Base-by-base conservation (phyloP, 495 filamentous ascomycete genomes). In the Staphylotrichum longicolle region DNA sequence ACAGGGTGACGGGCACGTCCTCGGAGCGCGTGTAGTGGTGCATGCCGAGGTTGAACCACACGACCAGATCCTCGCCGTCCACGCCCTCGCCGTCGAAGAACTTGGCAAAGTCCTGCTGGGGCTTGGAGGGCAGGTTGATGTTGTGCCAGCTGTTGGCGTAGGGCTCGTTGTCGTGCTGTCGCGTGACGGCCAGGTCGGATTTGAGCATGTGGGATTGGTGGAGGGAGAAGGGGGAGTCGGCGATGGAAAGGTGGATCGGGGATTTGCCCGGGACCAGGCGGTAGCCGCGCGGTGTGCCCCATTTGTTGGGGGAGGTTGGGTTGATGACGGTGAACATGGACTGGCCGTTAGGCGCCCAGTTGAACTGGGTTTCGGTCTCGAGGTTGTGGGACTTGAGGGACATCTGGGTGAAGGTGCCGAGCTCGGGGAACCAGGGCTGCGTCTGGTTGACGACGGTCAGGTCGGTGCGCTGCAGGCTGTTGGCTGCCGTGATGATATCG, bases 41-140 rank as follows among this genome's bases (percentile, higher is more conserved):
- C 75, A 81, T 84, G 40, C 83, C 83, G n/a, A 85, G 70, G 64
- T 83, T 84, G 58, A 82, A 74, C 73, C 73, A 77, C 7, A 75
- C 52, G 3, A 75, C 70, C 11, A 85, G 50, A 63, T 86, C 84
- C 54, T 77, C 77, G 57, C 79, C 73, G 35, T 77, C 71, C n/a
- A 85, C 68, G 33, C 57, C 71, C 68, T 86, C 83, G 48, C 72
- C 77, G 63, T 86, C 68, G 56, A 84, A 79, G 63, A 83, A 82
- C 54, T 79, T 77, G 40, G 64, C 60, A 64, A 85, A 86, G 67
- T 85, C 77, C 39, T 83, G 75, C 47, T 78, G 73, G 1, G 83
- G 83, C 60, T 79, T 70, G 54, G 67, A 59, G 27, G 77, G 70
- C 42, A 80, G 69, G 61, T 80, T 74, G 47, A 72, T 66, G 66